Evolutionary conservation across 495 filamentous ascomycete genomes (phyloP).

Genomic region (Lichina pygmaea): DNA sequence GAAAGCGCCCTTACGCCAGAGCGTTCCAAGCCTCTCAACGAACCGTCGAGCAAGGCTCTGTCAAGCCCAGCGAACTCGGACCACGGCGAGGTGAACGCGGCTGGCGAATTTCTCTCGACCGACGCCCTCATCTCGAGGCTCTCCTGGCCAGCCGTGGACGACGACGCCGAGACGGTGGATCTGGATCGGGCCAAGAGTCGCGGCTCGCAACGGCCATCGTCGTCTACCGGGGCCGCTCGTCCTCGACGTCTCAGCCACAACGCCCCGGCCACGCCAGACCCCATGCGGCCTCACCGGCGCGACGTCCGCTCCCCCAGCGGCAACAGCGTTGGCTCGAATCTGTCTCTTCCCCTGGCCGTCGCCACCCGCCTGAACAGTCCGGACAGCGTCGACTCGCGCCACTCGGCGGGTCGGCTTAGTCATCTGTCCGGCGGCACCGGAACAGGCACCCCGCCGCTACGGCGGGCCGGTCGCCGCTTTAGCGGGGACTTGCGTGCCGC

Average conservation of each 20-base stretch:
- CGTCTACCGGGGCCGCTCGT: constrained; percentile 5
- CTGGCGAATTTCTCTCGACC: constrained; percentile 14
- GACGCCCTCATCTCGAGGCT: constrained; percentile 24
- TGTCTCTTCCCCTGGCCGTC: constrained; percentile 8
- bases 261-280: constrained; percentile 9
- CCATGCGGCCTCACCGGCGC: constrained; percentile 4
- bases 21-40: too few relatives aligned
- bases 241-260: constrained; percentile 11
- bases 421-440: constrained; percentile 6
- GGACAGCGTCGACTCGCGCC: background rate
- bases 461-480: constrained; percentile 41
- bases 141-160: constrained; percentile 23
- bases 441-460: constrained; percentile 35
- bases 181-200: constrained; percentile 10
- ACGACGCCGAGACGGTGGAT: constrained; percentile 14
- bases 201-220: background rate
- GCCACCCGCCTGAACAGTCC: background rate
- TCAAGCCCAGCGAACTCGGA: too few relatives aligned
- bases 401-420: constrained; percentile 24
- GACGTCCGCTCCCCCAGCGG: constrained; percentile 13
- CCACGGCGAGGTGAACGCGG: background rate
- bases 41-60: too few relatives aligned
- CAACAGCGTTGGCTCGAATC: constrained; percentile 22
- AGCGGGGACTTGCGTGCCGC: constrained; percentile 62
- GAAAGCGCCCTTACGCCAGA: too few relatives aligned